Evolutionary conservation across 169 alveolate genomes (phyloP).

Genomic region (Babesia bovis): DNA sequence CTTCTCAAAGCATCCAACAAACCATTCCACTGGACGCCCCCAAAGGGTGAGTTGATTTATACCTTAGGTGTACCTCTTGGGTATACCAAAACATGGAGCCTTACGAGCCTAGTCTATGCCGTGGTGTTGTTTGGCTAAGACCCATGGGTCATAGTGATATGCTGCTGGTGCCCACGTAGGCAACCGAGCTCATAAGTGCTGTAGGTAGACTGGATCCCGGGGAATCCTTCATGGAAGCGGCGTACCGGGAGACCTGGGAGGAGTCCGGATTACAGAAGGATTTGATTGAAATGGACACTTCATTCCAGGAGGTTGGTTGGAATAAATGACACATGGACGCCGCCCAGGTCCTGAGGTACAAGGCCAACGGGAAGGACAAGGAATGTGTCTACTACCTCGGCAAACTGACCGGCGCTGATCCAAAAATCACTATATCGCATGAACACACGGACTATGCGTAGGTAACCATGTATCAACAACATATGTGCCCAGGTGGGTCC

Average conservation of each 20-base stretch:
- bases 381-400: constrained; percentile 74
- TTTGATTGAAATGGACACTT: constrained; percentile 50
- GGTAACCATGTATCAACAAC: neutral
- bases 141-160: no score
- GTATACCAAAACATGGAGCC: no score
- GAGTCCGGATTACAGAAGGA: constrained; percentile 70
- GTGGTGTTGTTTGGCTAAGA: no score
- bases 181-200: neutral
- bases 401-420: constrained; percentile 51
- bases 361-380: constrained; percentile 66
- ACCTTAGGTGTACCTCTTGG: neutral
- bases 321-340: neutral
- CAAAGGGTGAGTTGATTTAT: constrained; percentile 72
- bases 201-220: constrained; percentile 69
- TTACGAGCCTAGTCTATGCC: no score
- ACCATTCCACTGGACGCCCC: constrained; percentile 79
- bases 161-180: neutral
- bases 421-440: constrained; percentile 65
- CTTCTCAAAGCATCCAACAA: constrained; percentile 73
- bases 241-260: constrained; percentile 74
- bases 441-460: constrained; percentile 77
- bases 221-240: constrained; percentile 69
- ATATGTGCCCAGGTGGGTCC: constrained; percentile 49
- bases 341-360: constrained; percentile 60
- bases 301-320: constrained; percentile 60